Evolutionary conservation across 1,284 basidiomycete species (phyloP).

Genomic region (Microbotryum saponariae): DNA sequence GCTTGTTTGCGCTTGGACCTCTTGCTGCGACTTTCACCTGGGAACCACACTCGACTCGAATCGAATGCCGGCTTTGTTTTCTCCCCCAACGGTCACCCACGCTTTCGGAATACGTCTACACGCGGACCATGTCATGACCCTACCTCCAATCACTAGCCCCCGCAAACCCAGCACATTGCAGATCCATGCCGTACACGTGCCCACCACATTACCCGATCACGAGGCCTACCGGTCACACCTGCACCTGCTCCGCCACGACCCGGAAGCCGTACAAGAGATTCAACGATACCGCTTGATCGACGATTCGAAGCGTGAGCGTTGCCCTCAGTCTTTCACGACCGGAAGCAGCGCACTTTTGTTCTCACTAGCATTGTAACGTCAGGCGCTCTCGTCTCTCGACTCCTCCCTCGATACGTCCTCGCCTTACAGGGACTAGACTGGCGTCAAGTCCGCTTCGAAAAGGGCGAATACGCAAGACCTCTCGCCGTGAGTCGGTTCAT

Average conservation of each 20-base stretch:
- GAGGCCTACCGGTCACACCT: neutral
- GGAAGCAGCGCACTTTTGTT: too few relatives aligned
- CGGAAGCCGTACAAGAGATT: conserved; percentile 1
- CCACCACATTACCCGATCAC: neutral
- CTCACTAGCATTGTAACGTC: neutral
- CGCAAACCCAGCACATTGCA: neutral
- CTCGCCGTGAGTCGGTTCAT: neutral
- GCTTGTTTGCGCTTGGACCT: too few relatives aligned
- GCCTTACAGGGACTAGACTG: conserved; percentile 24
- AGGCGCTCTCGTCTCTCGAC: conserved; percentile 65
- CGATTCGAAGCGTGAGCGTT: conserved; percentile 19
- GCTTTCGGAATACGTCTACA: too few relatives aligned
- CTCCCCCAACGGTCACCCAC: too few relatives aligned
- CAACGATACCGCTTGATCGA: conserved; percentile 11
- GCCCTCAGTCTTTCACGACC: too few relatives aligned
- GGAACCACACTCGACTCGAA: too few relatives aligned
- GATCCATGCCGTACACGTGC: conserved; percentile 7
- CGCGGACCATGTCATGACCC: too few relatives aligned
- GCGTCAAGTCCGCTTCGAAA: neutral
- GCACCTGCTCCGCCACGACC: neutral
- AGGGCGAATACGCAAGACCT: neutral
- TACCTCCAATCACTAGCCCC: too few relatives aligned
- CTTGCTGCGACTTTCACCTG: too few relatives aligned
- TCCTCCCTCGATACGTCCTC: conserved; percentile 58
- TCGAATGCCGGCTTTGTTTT: too few relatives aligned